Conservation (phyloP, 345 rosid species). For the Populus davidiana region DNA sequence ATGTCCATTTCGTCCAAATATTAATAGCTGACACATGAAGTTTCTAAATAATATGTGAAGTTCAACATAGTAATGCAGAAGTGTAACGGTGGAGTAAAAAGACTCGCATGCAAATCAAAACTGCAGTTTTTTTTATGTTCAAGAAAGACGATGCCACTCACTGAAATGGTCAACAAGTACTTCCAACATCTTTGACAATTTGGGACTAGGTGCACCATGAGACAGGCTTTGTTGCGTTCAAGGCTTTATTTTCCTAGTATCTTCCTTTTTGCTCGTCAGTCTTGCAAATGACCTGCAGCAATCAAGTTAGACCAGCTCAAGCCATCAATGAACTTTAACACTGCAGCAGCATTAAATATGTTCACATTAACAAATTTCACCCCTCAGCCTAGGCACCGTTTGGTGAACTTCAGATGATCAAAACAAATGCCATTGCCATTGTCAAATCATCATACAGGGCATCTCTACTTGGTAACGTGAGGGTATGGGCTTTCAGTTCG, state of each 20-base stretch:
- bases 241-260: slow-evolving; percentile 55
- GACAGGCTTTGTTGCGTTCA: slow-evolving; percentile 76
- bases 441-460: neutral
- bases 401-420: neutral
- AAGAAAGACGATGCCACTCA: slow-evolving; percentile 41
- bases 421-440: neutral
- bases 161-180: slow-evolving; percentile 79
- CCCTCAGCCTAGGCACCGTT: neutral
- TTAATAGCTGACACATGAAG: neutral
- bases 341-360: neutral
- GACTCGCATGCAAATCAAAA: slow-evolving; percentile 4
- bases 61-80: slow-evolving; percentile 3
- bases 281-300: slow-evolving; percentile 71
- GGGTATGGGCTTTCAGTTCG: neutral
- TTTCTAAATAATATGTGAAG: too few species aligned
- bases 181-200: slow-evolving; percentile 82
- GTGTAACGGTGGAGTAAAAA: neutral
- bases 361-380: neutral
- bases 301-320: slow-evolving; percentile 20
- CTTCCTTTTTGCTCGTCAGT: slow-evolving; percentile 81
- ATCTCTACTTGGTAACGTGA: neutral
- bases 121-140: slow-evolving; percentile 3
- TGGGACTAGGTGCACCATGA: slow-evolving; percentile 87
- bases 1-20: too few species aligned
- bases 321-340: neutral